Evolutionary conservation across 305 asterid species (phyloP), one percentile per base, ranked within the genome.

Genomic region (Plantago coronopus): DNA sequence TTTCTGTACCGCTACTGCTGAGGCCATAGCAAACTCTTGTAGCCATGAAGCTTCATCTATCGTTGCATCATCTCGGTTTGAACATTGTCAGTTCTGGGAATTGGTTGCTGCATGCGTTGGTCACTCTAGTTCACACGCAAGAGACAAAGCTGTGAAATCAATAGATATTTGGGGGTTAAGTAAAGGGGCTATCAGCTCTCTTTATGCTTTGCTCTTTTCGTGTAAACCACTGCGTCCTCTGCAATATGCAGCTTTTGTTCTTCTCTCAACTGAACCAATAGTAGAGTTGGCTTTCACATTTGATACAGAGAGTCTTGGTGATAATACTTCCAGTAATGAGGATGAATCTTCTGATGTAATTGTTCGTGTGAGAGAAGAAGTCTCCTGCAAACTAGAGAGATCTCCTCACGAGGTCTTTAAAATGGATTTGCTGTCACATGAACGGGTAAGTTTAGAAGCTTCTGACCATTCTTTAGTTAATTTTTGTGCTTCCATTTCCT

Each of bases 141-240:
- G 95, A 78, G 96, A 81, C 68, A 89, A 83, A 78, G 99, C 99
- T 23, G 69, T 80, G 66, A 94, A 84, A 75, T 82, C 99, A 47
- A 63, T 90, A 63, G 96, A 90, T 69, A 78, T 89, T 71, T 94
- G 99, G 99, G 97, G 96, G 62, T 77, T 94, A 54, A 84, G 85
- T 75, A 85, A 84, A 83, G 99, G 99, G 72, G 81, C 95, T 48
- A 74, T 88, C 70, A 78, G 81, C 74, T 84, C 97, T 45, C 80
- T 90, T 67, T 94, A 83, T 79, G 88, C 95, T 46, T 70, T 94
- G 60, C 71, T 94, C 51, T 94, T 90, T 75, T 90, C 97, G 51
- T 61, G 83, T 76, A 65, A 75, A 66, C 95, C 99, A 7, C 80
- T 83, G 63, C 89, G 95, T 44, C 66, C 78, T 65, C 72, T 94